Evolutionary conservation across 805 yeast species (phyloP).

Genomic region (Candida ascalaphidarum): DNA sequence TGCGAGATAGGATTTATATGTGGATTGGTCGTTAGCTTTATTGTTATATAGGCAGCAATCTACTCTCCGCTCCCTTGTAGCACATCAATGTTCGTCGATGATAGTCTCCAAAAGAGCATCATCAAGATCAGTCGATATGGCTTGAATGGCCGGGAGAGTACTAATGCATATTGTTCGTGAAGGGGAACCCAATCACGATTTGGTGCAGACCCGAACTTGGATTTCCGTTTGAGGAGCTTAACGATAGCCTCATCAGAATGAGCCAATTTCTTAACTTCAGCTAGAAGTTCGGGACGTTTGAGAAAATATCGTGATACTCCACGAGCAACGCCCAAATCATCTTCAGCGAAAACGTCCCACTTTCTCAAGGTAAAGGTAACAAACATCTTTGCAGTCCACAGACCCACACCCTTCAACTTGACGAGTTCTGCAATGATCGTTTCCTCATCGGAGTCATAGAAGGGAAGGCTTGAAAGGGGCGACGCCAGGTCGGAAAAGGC

Average conservation of each 20-base stretch:
- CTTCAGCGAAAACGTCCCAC: slow-evolving; percentile 63
- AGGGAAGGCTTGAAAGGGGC: slow-evolving; percentile 19
- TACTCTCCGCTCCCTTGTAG: slow-evolving; percentile 11
- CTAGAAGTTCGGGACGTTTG: slow-evolving; percentile 40
- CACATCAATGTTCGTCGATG: slow-evolving; percentile 48
- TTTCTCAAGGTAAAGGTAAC: slow-evolving; percentile 59
- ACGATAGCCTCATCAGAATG: slow-evolving; percentile 25
- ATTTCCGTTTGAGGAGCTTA: slow-evolving; percentile 21
- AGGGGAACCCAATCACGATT: slow-evolving; percentile 60
- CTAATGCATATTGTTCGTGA: slow-evolving; percentile 49
- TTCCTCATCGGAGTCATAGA: slow-evolving; percentile 34
- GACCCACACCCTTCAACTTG: slow-evolving; percentile 62
- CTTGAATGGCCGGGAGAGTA: slow-evolving; percentile 46
- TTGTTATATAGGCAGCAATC: no score
- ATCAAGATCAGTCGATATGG: slow-evolving; percentile 67
- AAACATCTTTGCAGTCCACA: slow-evolving; percentile 90
- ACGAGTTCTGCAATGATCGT: slow-evolving; percentile 42
- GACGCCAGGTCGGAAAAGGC: slow-evolving; percentile 37
- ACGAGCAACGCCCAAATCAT: slow-evolving; percentile 79
- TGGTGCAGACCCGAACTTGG: slow-evolving; percentile 24
- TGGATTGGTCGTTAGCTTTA: no score
- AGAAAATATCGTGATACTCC: slow-evolving; percentile 63
- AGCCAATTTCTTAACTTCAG: slow-evolving; percentile 29
- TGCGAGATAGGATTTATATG: no score
- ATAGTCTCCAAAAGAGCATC: slow-evolving; percentile 67